Percentiles rank a stretch among this genome's conserved stretches.
Conservation (phyloP, 768 basidiomycete species). For the Cystofilobasidium ferigula region DNA sequence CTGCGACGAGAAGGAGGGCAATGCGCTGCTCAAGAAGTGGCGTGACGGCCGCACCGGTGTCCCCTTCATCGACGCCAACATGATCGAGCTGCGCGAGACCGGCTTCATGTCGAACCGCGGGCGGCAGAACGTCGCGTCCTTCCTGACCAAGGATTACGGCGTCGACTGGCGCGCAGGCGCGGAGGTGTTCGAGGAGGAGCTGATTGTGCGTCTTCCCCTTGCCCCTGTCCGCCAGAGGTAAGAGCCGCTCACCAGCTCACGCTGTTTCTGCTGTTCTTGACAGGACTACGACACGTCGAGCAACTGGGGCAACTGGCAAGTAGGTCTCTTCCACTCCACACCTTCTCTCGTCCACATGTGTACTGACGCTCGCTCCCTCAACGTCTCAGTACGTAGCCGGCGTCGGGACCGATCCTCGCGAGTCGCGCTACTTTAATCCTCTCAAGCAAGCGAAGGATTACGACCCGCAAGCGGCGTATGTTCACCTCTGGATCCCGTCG, state of each 20-base stretch:
- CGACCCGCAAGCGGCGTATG: conserved; percentile 32
- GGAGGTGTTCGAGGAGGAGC: conserved; percentile 42
- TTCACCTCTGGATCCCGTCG: conserved; percentile 35
- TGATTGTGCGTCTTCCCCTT: too few species aligned
- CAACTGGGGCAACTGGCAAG: conserved; percentile 39
- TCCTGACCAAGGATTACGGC: conserved; percentile 40
- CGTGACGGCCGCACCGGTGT: conserved; percentile 40
- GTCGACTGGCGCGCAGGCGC: conserved; percentile 43
- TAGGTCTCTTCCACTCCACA: background rate
- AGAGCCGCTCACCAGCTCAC: too few species aligned
- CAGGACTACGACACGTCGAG: conserved; percentile 20
- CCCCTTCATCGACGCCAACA: conserved; percentile 41
- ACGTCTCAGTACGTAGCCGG: conserved; percentile 31
- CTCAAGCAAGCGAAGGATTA: conserved; percentile 39
- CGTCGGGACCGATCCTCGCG: conserved; percentile 38
- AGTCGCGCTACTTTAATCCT: conserved; percentile 38
- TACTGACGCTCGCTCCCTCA: background rate
- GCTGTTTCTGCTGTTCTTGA: too few species aligned
- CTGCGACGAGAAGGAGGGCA: conserved; percentile 31
- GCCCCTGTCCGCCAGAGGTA: too few species aligned
- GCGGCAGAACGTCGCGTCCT: conserved; percentile 44
- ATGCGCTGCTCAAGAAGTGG: conserved; percentile 31
- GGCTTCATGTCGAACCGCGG: conserved; percentile 43
- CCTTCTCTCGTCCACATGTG: background rate
- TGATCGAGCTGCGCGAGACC: conserved; percentile 38